phyloP scores from a whole-genome alignment of 2,329 filamentous ascomycete genomes.

The Dothideomycetes sp. region DNA sequence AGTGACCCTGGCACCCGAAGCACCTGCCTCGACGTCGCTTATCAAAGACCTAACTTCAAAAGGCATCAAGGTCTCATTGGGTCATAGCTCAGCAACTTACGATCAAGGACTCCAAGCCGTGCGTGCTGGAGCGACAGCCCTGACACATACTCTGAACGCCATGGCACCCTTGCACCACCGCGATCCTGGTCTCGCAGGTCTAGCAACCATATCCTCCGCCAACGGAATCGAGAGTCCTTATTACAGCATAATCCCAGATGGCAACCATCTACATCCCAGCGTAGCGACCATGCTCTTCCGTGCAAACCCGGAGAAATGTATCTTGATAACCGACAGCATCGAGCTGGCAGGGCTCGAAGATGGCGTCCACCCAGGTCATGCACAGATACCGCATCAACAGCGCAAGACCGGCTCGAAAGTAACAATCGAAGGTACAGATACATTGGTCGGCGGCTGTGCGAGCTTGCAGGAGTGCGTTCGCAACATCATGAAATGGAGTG shows the following conservation, averaged over 20 bases:
- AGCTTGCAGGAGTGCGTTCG: constrained; percentile 39
- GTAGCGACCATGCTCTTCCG: constrained; percentile 39
- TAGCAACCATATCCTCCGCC: constrained; percentile 19
- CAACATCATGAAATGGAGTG: constrained; percentile 36
- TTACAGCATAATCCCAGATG: constrained; percentile 43
- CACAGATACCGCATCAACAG: constrained; percentile 40
- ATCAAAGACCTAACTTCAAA: constrained; percentile 31
- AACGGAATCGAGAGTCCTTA: constrained; percentile 26
- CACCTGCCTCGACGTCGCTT: constrained; percentile 29
- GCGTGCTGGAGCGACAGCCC: constrained; percentile 36
- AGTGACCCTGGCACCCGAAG: constrained; percentile 43
- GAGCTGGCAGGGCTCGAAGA: constrained; percentile 43
- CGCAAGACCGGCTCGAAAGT: constrained; percentile 38
- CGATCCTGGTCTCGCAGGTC: constrained; percentile 39
- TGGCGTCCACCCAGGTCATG: constrained; percentile 40
- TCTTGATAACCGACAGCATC: constrained; percentile 44
- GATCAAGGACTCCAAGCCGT: constrained; percentile 34
- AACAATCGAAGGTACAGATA: constrained; percentile 42
- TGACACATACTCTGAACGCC: constrained; percentile 46
- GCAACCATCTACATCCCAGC: constrained; percentile 41
- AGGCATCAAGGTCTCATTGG: constrained; percentile 36
- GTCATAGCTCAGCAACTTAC: constrained; percentile 40
- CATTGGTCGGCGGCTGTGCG: constrained; percentile 43
- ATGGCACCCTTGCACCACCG: constrained; percentile 42
- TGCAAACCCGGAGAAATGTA: constrained; percentile 34